Percentiles rank a stretch among this genome's conserved stretches.
Conservation (phyloP, 345 rosid genomes). For the Brassica napus region Da-Ae NC_063447.1:218501-219000, state of each 20-base stretch:
- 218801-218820: not conserved
- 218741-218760: not conserved
- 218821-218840: not conserved
- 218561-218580: slow-evolving; percentile 27
- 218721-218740: slow-evolving; percentile 8
- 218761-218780: not conserved
- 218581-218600: slow-evolving; percentile 8
- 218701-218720: not conserved
- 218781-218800: slow-evolving; percentile 10
- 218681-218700: not conserved
- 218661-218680: not conserved
- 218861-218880: slow-evolving; percentile 37
- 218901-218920: not conserved
- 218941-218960: slow-evolving; percentile 24
- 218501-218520: no score
- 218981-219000: slow-evolving; percentile 12
- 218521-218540: no score
- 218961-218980: slow-evolving; percentile 1
- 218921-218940: slow-evolving; percentile 16
- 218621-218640: not conserved
- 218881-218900: slow-evolving; percentile 20
- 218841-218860: slow-evolving; percentile 27
- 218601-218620: not conserved
- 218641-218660: not conserved
- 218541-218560: no score